Conservation (phyloP, 257 asterid genomes). For the Nicotiana attenuata region DNA sequence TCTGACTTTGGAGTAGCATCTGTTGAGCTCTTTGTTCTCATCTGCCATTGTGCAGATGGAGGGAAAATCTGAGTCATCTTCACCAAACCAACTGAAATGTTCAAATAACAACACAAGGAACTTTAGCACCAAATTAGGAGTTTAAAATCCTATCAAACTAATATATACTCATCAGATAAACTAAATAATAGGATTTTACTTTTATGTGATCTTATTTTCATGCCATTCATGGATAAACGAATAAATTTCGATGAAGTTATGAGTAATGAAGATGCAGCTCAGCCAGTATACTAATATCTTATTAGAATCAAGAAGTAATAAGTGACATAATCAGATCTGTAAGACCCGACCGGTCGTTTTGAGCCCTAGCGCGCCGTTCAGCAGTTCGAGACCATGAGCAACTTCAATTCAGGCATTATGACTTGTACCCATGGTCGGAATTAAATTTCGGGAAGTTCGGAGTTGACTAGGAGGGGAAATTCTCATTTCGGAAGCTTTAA, state of each 20-base stretch:
- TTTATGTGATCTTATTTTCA: neutral
- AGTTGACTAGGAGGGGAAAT: too few relatives aligned
- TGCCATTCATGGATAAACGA: neutral
- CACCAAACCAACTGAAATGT: constrained; percentile 26
- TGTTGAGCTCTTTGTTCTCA: constrained; percentile 58
- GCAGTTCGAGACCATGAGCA: too few relatives aligned
- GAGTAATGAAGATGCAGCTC: neutral
- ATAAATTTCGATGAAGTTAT: neutral
- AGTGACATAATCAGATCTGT: neutral
- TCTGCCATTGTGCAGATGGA: constrained; percentile 95
- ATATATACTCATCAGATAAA: neutral
- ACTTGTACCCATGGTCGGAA: too few relatives aligned
- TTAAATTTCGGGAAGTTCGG: too few relatives aligned
- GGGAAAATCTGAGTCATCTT: constrained; percentile 93
- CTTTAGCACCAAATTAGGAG: neutral
- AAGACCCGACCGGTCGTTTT: too few relatives aligned
- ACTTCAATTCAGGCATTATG: too few relatives aligned
- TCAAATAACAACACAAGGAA: constrained; percentile 6
- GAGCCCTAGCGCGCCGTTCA: too few relatives aligned
- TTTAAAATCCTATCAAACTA: too few relatives aligned
- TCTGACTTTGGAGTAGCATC: constrained; percentile 59
- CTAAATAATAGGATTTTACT: neutral
- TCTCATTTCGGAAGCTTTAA: too few relatives aligned
- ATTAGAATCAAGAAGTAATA: neutral
- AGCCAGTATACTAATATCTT: neutral